A percentile compares a stretch with the other conserved stretches of the same genome.
These are phyloP conservation scores for Erodium trifolium DNA, from an alignment of 441 rosid genomes.

Conservation along the genomic window DNA sequence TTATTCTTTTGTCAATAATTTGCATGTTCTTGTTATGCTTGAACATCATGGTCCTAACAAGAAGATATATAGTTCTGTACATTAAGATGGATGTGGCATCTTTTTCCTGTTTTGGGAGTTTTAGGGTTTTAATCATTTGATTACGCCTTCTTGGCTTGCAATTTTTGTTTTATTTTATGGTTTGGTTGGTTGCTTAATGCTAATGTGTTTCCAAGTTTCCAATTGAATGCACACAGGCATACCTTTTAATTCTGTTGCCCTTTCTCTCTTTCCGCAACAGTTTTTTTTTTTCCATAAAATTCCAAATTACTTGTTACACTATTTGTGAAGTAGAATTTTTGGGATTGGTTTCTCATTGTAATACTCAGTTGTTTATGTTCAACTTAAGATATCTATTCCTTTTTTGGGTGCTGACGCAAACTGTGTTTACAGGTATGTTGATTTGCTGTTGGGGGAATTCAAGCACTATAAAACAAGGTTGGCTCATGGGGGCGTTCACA, in stretches of 20 bases:
- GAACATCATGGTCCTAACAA: not conserved
- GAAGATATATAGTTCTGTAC: not conserved
- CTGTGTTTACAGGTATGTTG: conserved; percentile 66
- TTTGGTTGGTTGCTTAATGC: conserved; percentile 1
- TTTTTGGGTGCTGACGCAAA: conserved; percentile 10
- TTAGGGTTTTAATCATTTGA: not conserved
- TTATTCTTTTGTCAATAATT: not conserved
- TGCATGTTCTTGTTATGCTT: conserved; percentile 2
- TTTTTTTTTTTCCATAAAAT: not conserved
- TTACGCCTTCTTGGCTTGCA: not conserved
- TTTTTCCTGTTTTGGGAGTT: no score
- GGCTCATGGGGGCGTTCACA: conserved; percentile 78
- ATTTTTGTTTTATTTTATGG: not conserved
- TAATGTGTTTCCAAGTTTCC: not conserved
- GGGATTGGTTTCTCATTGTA: conserved; percentile 1
- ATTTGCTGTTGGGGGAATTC: conserved; percentile 89
- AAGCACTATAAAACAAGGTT: conserved; percentile 93
- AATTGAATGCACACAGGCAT: not conserved
- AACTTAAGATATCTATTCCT: not conserved
- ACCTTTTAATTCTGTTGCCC: not conserved
- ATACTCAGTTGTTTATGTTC: not conserved
- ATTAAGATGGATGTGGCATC: conserved; percentile 7
- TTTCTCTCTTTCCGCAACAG: not conserved
- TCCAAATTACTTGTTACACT: not conserved
- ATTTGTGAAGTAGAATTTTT: not conserved